phyloP scores from a whole-genome alignment of 345 rosid species.

The Reutealis trisperma region DNA sequence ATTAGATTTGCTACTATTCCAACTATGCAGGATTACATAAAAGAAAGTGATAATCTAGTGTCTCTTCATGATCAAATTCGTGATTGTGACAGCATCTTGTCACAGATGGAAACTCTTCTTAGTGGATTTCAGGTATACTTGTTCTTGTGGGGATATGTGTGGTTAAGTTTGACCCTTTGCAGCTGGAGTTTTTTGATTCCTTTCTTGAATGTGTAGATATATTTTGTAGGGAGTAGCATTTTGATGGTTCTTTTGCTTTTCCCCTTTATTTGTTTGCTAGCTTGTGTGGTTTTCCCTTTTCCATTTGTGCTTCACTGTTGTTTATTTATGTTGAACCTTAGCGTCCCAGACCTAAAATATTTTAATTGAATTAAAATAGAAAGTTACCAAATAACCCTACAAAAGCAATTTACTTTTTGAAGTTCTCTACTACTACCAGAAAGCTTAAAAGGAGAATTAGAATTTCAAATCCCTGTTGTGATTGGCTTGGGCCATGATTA shows the following conservation, averaged over 20 bases:
- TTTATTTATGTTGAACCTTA: background rate
- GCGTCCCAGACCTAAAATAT: too few relatives aligned
- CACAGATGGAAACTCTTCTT: constrained; percentile 96
- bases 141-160: background rate
- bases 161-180: background rate
- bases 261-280: background rate
- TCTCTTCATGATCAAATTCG: constrained; percentile 97
- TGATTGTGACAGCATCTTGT: constrained; percentile 86
- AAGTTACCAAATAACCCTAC: too few relatives aligned
- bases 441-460: too few relatives aligned
- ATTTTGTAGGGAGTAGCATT: background rate
- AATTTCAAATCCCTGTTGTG: too few relatives aligned
- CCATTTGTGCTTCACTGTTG: background rate
- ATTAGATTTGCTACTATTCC: constrained; percentile 11
- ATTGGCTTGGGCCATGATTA: too few relatives aligned
- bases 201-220: background rate
- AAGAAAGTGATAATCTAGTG: constrained; percentile 93
- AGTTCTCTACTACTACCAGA: too few relatives aligned
- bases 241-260: background rate
- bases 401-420: too few relatives aligned
- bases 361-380: too few relatives aligned
- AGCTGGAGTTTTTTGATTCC: background rate
- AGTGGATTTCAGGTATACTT: constrained; percentile 88
- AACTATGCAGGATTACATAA: constrained; percentile 78
- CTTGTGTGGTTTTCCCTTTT: background rate